Percentiles rank a stretch among this genome's conserved stretches.
Conservation (phyloP, 1,284 basidiomycete species). For the Rhodotorula sp. region DNA sequence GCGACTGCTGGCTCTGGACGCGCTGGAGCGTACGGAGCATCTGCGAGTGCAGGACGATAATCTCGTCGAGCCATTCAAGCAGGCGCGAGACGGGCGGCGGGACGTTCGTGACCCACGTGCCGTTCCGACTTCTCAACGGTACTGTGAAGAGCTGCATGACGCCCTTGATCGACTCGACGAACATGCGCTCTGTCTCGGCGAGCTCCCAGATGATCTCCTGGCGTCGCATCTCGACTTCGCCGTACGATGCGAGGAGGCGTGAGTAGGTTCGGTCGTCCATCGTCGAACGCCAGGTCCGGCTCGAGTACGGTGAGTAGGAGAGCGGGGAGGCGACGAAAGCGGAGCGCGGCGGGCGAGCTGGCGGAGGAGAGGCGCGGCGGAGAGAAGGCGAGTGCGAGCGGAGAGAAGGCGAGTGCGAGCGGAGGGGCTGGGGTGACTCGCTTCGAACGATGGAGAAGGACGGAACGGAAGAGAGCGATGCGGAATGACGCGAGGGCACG, state of each 20-base stretch:
- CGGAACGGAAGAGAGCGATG: background rate
- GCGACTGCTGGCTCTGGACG: conserved; percentile 52
- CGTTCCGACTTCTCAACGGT: conserved; percentile 65
- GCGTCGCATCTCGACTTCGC: conserved; percentile 58
- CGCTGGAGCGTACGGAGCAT: conserved; percentile 58
- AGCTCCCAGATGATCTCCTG: conserved; percentile 69
- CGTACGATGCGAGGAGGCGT: conserved; percentile 47
- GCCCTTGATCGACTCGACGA: conserved; percentile 63
- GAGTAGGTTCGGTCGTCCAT: conserved; percentile 42
- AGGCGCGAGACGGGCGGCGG: conserved; percentile 65
- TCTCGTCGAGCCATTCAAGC: conserved; percentile 81
- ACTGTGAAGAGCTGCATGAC: conserved; percentile 68
- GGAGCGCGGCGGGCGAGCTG: background rate
- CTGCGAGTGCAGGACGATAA: conserved; percentile 64
- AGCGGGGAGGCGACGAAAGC: background rate
- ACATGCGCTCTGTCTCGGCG: conserved; percentile 63
- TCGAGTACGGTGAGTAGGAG: conserved; percentile 11
- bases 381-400: background rate
- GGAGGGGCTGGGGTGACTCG: conserved; percentile 1
- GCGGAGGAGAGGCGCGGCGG: background rate
- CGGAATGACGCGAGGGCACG: background rate
- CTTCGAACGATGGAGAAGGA: background rate
- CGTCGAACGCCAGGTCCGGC: conserved; percentile 41
- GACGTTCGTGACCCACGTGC: conserved; percentile 75
- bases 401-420: conserved; percentile 1